These are phyloP conservation scores for Phalaenopsis aphrodite DNA, from an alignment of 106 monocot genomes.

Conservation along the genomic window DNA sequence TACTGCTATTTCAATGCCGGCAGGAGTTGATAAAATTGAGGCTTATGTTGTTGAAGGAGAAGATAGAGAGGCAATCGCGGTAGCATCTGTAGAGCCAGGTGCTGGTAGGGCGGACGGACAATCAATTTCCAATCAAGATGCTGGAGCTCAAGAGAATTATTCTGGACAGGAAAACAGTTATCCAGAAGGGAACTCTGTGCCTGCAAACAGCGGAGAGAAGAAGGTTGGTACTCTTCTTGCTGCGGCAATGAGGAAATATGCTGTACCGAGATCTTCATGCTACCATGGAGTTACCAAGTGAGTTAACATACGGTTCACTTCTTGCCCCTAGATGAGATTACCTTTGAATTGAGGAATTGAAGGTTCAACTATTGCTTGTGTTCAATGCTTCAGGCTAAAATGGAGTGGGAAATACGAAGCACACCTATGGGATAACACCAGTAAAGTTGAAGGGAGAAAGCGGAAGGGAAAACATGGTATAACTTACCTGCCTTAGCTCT, in stretches of 20 bases:
- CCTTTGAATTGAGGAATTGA: not conserved
- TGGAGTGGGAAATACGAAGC: conserved; percentile 70
- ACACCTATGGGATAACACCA: conserved; percentile 1
- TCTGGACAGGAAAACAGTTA: not conserved
- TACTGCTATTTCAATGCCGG: not conserved
- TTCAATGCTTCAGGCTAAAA: conserved; percentile 29
- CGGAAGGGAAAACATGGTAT: conserved; percentile 60
- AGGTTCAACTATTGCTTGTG: not conserved
- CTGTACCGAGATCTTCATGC: conserved; percentile 41
- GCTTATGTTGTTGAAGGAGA: not conserved
- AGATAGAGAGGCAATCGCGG: not conserved
- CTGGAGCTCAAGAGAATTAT: not conserved
- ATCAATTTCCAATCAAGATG: not conserved
- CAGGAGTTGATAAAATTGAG: not conserved
- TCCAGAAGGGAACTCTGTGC: not conserved
- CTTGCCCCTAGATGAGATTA: not conserved
- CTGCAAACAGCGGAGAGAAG: conserved; percentile 14
- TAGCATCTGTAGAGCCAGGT: not conserved
- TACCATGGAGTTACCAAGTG: conserved; percentile 58
- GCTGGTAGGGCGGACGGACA: not conserved
- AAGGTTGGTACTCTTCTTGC: conserved; percentile 31
- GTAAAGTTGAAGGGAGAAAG: conserved; percentile 46
- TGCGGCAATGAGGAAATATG: conserved; percentile 52
- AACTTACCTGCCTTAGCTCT: not conserved
- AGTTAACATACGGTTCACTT: not conserved